Percentiles rank a stretch among this genome's conserved stretches.
phyloP scores from a whole-genome alignment of 768 basidiomycete species.

The Russula sp. region DNA sequence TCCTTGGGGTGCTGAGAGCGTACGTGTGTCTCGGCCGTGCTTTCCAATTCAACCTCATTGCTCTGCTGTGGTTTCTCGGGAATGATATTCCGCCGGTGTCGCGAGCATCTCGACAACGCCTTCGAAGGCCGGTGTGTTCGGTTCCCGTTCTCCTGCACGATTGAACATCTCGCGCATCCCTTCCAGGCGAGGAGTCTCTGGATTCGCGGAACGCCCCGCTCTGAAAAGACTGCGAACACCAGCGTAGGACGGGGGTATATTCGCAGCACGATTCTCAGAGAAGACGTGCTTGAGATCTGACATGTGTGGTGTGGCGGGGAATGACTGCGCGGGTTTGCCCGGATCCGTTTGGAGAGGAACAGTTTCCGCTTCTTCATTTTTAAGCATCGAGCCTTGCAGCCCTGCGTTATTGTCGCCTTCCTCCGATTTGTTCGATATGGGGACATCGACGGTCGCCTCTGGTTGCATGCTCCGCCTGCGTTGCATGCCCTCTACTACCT shows the following conservation, averaged over 20 bases:
- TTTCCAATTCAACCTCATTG: slow-evolving; percentile 20
- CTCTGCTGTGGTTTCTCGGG: slow-evolving; percentile 13
- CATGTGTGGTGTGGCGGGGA: slow-evolving; percentile 36
- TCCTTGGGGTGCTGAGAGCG: slow-evolving; percentile 11
- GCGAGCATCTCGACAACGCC: slow-evolving; percentile 37
- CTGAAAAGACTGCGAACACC: slow-evolving; percentile 40
- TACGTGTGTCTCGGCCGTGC: slow-evolving; percentile 18
- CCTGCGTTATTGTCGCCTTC: slow-evolving; percentile 41
- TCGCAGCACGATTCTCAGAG: slow-evolving; percentile 24
- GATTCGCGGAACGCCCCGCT: slow-evolving; percentile 16
- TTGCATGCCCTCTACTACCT: slow-evolving; percentile 41
- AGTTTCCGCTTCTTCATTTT: slow-evolving; percentile 27
- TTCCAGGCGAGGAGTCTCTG: slow-evolving; percentile 38
- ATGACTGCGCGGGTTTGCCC: slow-evolving; percentile 8
- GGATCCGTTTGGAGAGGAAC: slow-evolving; percentile 13
- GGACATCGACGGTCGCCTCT: slow-evolving; percentile 32
- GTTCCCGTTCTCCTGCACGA: slow-evolving; percentile 26
- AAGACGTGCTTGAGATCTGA: slow-evolving; percentile 38
- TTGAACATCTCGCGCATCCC: slow-evolving; percentile 39
- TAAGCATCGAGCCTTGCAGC: slow-evolving; percentile 32
- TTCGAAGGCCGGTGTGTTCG: slow-evolving; percentile 34
- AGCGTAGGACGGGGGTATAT: slow-evolving; percentile 33
- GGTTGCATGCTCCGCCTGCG: slow-evolving; percentile 36
- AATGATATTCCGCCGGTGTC: slow-evolving; percentile 35
- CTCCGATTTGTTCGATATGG: slow-evolving; percentile 39